Evolutionary conservation across 2,329 filamentous ascomycete species (phyloP), one percentile per base, ranked within the genome.

Genomic region (Neurospora crassa): DNA sequence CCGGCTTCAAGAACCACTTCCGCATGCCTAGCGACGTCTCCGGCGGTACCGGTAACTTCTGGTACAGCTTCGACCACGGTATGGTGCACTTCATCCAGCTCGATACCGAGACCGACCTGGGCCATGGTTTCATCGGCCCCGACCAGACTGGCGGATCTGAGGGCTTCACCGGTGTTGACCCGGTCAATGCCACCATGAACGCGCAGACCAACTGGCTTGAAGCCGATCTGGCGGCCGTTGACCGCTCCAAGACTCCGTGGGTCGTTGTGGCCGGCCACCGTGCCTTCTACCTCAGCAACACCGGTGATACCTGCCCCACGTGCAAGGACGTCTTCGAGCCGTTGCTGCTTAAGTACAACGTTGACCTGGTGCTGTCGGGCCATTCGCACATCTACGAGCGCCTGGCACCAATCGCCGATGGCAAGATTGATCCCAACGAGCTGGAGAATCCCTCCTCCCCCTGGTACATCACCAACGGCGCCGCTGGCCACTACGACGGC

Each of bases 261-360:
- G 70, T 76, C 24, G 70, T 76, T 67, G 75, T 72, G 37, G 73
- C 73, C 70, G 69, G 73, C 72, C 74, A 76, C 70, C 75, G 75
- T 0, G 73, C 75, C 67, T 73, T 73, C 73, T 76, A 76, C 72
- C 79, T 84, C 70, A 74, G 73, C 0, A 76, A 79, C 71, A 82
- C 83, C 67, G 69, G 73, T 18, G 45, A 75, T 3, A 78, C 77
- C 24, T 72, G 78, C 0, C 81, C 79, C 78, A 78, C 78, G 2
- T 73, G 78, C 68, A 78, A 79, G 20, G 77, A 82, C 68, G 76
- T 69, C 40, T 70, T 70, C 29, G 71, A 70, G 45, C 24, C 68
- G 1, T 8, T 75, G 5, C 47, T 76, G 14, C 24, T 71, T 5
- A 14, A 72, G 40, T 68, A 75, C 70, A 29, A 47, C 1, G 74